Percentiles rank a stretch among this genome's conserved stretches.
Evolutionary conservation across 805 yeast species (phyloP).

Genomic region (Brettanomyces naardenensis): DNA sequence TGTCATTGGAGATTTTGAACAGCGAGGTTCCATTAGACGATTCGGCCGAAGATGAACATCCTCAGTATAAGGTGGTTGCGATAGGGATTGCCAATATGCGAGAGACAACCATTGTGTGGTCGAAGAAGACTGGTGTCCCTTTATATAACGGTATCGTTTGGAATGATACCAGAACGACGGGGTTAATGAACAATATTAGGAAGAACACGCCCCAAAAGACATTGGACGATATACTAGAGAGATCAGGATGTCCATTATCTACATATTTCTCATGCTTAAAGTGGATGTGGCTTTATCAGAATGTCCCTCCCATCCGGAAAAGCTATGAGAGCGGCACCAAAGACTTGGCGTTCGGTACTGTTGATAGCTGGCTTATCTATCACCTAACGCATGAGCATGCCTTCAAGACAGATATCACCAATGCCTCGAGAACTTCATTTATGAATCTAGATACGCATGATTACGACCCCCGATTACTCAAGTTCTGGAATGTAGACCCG

Average conservation of each 20-base stretch:
- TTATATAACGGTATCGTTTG: conserved; percentile 87
- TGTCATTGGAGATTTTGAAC: conserved; percentile 49
- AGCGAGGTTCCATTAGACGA: conserved; percentile 29
- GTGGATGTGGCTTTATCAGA: conserved; percentile 82
- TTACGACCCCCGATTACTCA: conserved; percentile 69
- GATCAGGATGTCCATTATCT: conserved; percentile 80
- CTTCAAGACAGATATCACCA: conserved; percentile 80
- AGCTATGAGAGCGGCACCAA: conserved; percentile 67
- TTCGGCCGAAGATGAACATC: conserved; percentile 15
- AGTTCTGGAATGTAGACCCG: conserved; percentile 74
- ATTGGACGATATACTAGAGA: conserved; percentile 49
- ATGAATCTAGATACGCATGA: conserved; percentile 71
- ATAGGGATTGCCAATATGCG: conserved; percentile 94
- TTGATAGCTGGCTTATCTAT: conserved; percentile 90
- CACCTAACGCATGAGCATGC: conserved; percentile 65
- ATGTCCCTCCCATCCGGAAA: conserved; percentile 55
- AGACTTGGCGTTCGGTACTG: conserved; percentile 82
- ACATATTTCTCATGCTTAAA: conserved; percentile 91
- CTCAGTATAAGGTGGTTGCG: conserved; percentile 50
- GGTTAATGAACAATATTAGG: conserved; percentile 56
- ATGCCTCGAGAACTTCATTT: conserved; percentile 86
- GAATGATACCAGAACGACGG: conserved; percentile 88
- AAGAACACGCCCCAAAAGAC: conserved; percentile 44
- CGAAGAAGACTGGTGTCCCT: conserved; percentile 72
- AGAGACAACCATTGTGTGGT: conserved; percentile 90